Conservation (phyloP, 2,329 filamentous ascomycete species). For the Nigrospora oryzae region DNA sequence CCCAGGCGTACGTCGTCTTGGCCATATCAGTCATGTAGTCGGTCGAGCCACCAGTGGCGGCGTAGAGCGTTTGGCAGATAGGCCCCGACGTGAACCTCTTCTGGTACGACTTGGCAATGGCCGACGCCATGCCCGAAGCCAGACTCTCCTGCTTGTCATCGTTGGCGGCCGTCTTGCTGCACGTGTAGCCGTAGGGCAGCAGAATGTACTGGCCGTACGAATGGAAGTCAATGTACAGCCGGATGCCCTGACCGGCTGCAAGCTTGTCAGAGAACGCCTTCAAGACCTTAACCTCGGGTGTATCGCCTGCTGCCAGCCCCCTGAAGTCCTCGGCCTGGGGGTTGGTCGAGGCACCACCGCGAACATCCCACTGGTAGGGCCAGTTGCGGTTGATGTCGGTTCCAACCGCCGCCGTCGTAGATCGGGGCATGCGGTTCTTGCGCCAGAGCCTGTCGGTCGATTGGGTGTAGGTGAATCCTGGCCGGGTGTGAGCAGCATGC, state of each 20-base stretch:
- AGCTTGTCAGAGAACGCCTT: slow-evolving; percentile 35
- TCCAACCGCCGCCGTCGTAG: slow-evolving; percentile 32
- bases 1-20: slow-evolving; percentile 16
- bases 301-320: slow-evolving; percentile 29
- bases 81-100: slow-evolving; percentile 26
- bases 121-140: slow-evolving; percentile 18
- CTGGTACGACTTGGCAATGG: slow-evolving; percentile 23
- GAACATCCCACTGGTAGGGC: slow-evolving; percentile 35
- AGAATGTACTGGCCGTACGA: slow-evolving; percentile 47
- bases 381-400: slow-evolving; percentile 47
- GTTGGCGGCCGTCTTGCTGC: slow-evolving; percentile 31
- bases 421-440: slow-evolving; percentile 37
- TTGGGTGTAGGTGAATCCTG: slow-evolving; percentile 43
- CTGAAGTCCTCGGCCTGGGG: slow-evolving; percentile 36
- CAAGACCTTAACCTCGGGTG: slow-evolving; percentile 38
- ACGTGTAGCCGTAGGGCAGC: slow-evolving; percentile 48
- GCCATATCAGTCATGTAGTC: slow-evolving; percentile 20
- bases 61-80: slow-evolving; percentile 28
- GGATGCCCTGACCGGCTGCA: slow-evolving; percentile 32
- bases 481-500: slow-evolving; percentile 2
- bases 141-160: slow-evolving; percentile 32
- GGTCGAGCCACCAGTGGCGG: slow-evolving; percentile 16
- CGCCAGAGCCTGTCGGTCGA: slow-evolving; percentile 42
- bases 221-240: slow-evolving; percentile 52
- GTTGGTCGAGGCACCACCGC: slow-evolving; percentile 32